Percentiles rank a stretch among this genome's conserved stretches.
Conservation (phyloP, 176 grass and related monocot species). For the Canna indica region DNA sequence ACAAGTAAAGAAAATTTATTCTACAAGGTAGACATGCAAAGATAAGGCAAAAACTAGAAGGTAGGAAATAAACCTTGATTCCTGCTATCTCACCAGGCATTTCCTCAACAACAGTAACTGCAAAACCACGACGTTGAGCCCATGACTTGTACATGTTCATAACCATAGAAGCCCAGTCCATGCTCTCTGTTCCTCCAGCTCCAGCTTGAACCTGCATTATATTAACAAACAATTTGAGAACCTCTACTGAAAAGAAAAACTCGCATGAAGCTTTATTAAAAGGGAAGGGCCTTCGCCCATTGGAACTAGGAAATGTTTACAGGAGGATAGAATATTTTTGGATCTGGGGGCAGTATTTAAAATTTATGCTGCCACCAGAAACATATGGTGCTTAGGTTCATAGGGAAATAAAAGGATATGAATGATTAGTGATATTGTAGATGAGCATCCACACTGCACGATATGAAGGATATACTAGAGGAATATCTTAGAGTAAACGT, state of each 20-base stretch:
- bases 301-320: background rate
- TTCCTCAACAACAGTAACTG: conserved; percentile 71
- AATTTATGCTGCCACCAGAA: background rate
- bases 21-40: background rate
- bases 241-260: conserved; percentile 7
- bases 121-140: conserved; percentile 63
- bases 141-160: conserved; percentile 88
- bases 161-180: conserved; percentile 91
- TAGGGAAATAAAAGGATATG: background rate
- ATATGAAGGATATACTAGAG: no score
- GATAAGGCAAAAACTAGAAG: background rate
- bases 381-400: background rate
- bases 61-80: conserved; percentile 71
- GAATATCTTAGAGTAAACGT: background rate
- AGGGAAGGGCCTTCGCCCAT: background rate
- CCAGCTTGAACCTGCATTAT: conserved; percentile 74
- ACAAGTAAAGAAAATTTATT: background rate
- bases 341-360: background rate
- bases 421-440: background rate
- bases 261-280: background rate
- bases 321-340: background rate
- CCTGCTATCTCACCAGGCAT: conserved; percentile 92
- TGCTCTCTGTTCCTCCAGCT: conserved; percentile 92
- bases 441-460: background rate
- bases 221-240: background rate